These are phyloP conservation scores for Hanseniaspora occidentalis DNA, from an alignment of 805 yeast species.

Conservation along the genomic window DNA sequence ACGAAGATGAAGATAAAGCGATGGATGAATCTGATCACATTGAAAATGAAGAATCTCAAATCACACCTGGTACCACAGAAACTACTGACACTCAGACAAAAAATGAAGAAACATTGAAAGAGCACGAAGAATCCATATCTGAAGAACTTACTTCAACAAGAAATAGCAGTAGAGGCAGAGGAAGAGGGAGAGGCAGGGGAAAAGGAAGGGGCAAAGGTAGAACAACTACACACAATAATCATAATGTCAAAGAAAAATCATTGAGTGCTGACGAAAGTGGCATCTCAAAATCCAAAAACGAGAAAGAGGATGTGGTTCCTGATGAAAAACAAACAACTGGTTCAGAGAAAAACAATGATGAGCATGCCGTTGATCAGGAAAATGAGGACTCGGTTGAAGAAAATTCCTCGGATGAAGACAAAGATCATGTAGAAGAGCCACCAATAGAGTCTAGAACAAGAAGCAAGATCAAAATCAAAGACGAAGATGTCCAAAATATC, in stretches of 20 bases:
- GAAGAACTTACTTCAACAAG: constrained; percentile 5
- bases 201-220: constrained; percentile 1
- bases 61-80: not conserved
- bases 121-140: too few relatives aligned
- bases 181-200: constrained; percentile 6
- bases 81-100: not conserved
- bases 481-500: not conserved
- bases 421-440: not conserved
- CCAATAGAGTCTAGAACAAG: constrained; percentile 2
- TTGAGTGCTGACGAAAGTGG: constrained; percentile 2
- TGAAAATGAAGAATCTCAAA: constrained; percentile 1
- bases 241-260: constrained; percentile 1
- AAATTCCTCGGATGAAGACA: not conserved
- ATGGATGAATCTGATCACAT: constrained; percentile 3
- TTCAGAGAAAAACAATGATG: not conserved
- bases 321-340: constrained; percentile 9
- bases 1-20: constrained; percentile 3
- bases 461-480: constrained; percentile 2
- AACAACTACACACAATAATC: not conserved
- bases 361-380: not conserved
- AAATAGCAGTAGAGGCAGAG: constrained; percentile 1
- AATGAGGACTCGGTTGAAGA: not conserved
- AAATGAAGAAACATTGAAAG: not conserved
- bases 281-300: too few relatives aligned
- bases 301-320: constrained; percentile 3